Percentiles rank a stretch among this genome's conserved stretches.
These are phyloP conservation scores for Ophiostoma tasmaniense DNA, from an alignment of 2,329 filamentous ascomycete species.

Conservation along the genomic window DNA sequence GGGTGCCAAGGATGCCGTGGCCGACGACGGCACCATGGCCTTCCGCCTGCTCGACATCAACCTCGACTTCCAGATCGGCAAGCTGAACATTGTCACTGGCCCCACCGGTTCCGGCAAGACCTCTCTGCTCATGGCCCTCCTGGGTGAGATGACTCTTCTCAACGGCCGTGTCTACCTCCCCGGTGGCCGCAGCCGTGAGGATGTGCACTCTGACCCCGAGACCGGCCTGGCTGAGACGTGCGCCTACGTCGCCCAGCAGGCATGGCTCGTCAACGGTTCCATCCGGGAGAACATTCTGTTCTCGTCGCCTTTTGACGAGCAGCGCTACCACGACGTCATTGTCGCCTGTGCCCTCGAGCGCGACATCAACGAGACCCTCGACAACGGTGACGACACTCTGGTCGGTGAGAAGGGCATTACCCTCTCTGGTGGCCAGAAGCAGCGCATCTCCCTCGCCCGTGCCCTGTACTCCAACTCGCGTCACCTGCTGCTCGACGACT, in stretches of 20 bases:
- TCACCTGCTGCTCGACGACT: constrained; percentile 88
- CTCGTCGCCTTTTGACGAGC: constrained; percentile 67
- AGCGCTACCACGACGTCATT: constrained; percentile 80
- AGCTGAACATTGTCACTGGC: constrained; percentile 86
- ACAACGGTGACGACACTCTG: constrained; percentile 83
- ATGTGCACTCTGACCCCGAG: constrained; percentile 69
- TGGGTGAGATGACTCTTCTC: constrained; percentile 90
- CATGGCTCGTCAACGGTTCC: constrained; percentile 92
- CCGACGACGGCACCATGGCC: constrained; percentile 58
- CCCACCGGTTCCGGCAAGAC: constrained; percentile 94
- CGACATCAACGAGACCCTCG: constrained; percentile 76
- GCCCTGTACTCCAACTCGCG: constrained; percentile 93
- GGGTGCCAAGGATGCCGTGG: constrained; percentile 60
- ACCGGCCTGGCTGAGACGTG: constrained; percentile 86
- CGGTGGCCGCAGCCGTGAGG: constrained; percentile 75
- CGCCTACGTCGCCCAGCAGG: constrained; percentile 92
- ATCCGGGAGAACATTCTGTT: constrained; percentile 97
- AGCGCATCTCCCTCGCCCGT: constrained; percentile 91
- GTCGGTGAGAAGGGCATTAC: constrained; percentile 97
- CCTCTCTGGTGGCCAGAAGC: constrained; percentile 93
- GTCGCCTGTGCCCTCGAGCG: constrained; percentile 84
- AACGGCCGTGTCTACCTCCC: constrained; percentile 77
- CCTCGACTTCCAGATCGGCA: constrained; percentile 72
- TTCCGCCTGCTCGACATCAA: constrained; percentile 80
- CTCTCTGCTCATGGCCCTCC: constrained; percentile 85